Base-by-base conservation (phyloP, 257 asterid species). In the Apocynum venetum region DNA sequence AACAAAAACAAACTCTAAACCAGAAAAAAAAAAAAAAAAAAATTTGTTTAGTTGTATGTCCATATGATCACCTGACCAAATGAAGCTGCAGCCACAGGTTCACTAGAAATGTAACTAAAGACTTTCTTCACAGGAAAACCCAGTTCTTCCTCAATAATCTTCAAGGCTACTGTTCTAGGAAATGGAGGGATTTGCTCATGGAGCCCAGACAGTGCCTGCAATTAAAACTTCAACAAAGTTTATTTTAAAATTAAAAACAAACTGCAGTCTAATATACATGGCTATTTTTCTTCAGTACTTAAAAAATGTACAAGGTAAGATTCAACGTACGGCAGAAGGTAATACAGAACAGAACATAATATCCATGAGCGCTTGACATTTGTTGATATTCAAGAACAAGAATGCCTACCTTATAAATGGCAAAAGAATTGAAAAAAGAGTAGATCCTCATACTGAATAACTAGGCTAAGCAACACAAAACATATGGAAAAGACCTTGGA, bases 31-130 rank as follows among this genome's bases (percentile, higher is more conserved):
- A 25, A 25, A 25, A 25, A 25, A 25, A 25, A 25, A 25, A n/a
- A n/a, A n/a, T n/a, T 25, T 12, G 7, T 31, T 53, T 75, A 19
- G n/a, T 57, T 47, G 31, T 75, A 81, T 68, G 60, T 61, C 68
- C 25, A 70, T 38, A 44, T 65, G 19, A 68, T 72, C 78, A 94
- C 99, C 99, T 95, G 99, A 80, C 99, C 99, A 84, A 95, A 95
- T 83, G 99, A 95, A 88, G 99, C 99, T 82, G 98, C 98, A 85
- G 98, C 99, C n/a, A 93, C 94, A 67, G 99, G 97, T 78, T 91
- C 90, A 83, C 86, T 96, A 75, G 99, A 93, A 81, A 95, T 55
- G 84, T 81, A 83, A 88, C 97, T 90, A 83, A 93, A 95, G 85
- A 80, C 73, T 71, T 82, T 78, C 64, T 83, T 86, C 56, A 83